Base-by-base conservation (phyloP, 441 rosid species). In the Eutrema salsugineum region DNA sequence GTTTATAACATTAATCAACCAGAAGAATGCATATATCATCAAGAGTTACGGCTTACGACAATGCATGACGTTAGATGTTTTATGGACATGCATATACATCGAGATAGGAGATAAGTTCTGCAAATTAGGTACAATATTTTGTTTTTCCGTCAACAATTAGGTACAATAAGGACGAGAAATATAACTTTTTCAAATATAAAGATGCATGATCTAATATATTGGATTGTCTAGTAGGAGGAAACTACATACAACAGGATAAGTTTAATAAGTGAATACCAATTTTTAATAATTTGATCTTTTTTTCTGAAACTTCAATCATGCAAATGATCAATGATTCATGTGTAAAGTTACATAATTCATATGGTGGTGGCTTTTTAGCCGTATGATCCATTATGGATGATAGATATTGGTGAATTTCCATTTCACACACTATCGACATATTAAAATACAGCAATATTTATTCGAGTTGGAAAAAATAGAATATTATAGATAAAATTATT, bases 211-310 rank as follows among this genome's bases (percentile, higher is more conserved):
- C 61, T 69, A 57, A 22, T 48, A 33, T 49, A 76, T 63, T 84
- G 84, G 84, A 79, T 59, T 70, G 74, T 83, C 85, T 72, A 81
- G 48, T 79, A 48, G 78, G 84, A 82, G 72, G 69, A 33, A 77
- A 63, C 53, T 17, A 56, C 47, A 30, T 33, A 59, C 44, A 68
- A 72, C 36, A 33, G 60, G 84, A 81, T 77, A 79, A 75, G 80
- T 59, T 76, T 63, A 63, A 66, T 53, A 74, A 62, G 71, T 56
- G 32, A 22, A 39, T 40, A 35, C 17, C 8, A 44, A 44, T 10
- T 61, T 22, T 10, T 24, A 16, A 63, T 69, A 56, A 55, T 19
- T 53, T n/a, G 5, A 15, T 47, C n/a, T 6, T 20, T 49, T 22
- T 32, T 17, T 64, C 12, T 14, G 2, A 51, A 59, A 68, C 35